These are phyloP conservation scores for Cladosporium sp. DNA, from an alignment of 2,329 filamentous ascomycete species.

Conservation along the genomic window DNA sequence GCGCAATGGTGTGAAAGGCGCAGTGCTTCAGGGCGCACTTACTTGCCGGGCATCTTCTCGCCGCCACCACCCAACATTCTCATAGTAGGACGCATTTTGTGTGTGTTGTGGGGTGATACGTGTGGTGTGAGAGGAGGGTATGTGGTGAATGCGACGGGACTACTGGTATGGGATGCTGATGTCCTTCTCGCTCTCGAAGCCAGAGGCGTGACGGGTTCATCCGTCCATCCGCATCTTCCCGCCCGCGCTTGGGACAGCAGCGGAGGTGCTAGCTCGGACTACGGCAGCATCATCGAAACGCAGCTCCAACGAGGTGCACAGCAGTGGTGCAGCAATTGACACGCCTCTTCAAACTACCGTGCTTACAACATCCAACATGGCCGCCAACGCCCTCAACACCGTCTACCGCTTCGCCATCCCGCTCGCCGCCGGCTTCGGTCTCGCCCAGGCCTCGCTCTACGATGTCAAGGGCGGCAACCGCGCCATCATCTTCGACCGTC, in stretches of 20 bases:
- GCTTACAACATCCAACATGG: conserved; percentile 23
- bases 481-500: conserved; percentile 95
- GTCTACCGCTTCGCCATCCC: conserved; percentile 71
- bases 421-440: conserved; percentile 60
- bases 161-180: background rate
- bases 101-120: conserved; percentile 12
- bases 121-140: background rate
- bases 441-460: conserved; percentile 81
- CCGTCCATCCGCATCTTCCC: background rate
- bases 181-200: conserved; percentile 8
- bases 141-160: background rate
- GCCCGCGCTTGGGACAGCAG: background rate
- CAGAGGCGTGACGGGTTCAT: background rate
- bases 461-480: conserved; percentile 93
- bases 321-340: background rate
- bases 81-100: conserved; percentile 33
- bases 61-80: conserved; percentile 34
- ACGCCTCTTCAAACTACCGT: background rate
- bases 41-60: conserved; percentile 37
- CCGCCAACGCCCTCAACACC: conserved; percentile 51
- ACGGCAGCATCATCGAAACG: conserved; percentile 15
- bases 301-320: background rate
- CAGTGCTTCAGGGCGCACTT: conserved; percentile 21
- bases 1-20: background rate
- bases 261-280: conserved; percentile 8